Percentiles rank a stretch among this genome's conserved stretches.
These are phyloP conservation scores for Cryphonectria nitschkei DNA, from an alignment of 2,329 filamentous ascomycete genomes.

Conservation along the genomic window DNA sequence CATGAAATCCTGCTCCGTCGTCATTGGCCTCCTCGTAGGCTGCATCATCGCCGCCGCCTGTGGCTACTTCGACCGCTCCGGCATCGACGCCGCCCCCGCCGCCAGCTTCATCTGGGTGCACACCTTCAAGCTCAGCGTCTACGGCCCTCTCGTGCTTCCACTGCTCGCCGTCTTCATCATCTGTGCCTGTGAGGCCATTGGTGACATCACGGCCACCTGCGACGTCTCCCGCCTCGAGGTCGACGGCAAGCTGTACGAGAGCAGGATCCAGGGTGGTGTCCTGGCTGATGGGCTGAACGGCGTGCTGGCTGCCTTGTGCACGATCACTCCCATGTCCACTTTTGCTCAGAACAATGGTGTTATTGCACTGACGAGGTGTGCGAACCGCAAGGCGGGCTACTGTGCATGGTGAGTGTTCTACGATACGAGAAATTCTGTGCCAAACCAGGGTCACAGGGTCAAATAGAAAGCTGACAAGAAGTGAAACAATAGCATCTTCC, in stretches of 20 bases:
- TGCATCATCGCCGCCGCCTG: slow-evolving; percentile 79
- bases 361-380: slow-evolving; percentile 79
- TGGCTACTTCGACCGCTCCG: slow-evolving; percentile 76
- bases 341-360: slow-evolving; percentile 88
- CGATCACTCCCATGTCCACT: slow-evolving; percentile 78
- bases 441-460: neutral
- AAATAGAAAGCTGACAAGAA: neutral
- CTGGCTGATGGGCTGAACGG: slow-evolving; percentile 79
- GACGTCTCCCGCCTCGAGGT: slow-evolving; percentile 79
- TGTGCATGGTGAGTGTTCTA: slow-evolving; percentile 58
- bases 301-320: slow-evolving; percentile 74
- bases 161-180: slow-evolving; percentile 72
- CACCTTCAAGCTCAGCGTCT: slow-evolving; percentile 73
- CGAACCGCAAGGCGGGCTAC: slow-evolving; percentile 80
- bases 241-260: slow-evolving; percentile 72
- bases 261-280: slow-evolving; percentile 77
- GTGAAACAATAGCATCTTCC: slow-evolving; percentile 58
- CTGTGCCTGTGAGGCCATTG: slow-evolving; percentile 77
- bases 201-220: slow-evolving; percentile 80
- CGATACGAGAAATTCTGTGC: neutral
- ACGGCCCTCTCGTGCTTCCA: slow-evolving; percentile 74
- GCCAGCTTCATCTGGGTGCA: slow-evolving; percentile 80
- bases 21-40: slow-evolving; percentile 73
- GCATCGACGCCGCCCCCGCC: slow-evolving; percentile 71
- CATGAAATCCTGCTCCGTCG: slow-evolving; percentile 80